These are phyloP conservation scores for Posidonia australis DNA, from an alignment of 106 monocot species.

Conservation along the genomic window DNA sequence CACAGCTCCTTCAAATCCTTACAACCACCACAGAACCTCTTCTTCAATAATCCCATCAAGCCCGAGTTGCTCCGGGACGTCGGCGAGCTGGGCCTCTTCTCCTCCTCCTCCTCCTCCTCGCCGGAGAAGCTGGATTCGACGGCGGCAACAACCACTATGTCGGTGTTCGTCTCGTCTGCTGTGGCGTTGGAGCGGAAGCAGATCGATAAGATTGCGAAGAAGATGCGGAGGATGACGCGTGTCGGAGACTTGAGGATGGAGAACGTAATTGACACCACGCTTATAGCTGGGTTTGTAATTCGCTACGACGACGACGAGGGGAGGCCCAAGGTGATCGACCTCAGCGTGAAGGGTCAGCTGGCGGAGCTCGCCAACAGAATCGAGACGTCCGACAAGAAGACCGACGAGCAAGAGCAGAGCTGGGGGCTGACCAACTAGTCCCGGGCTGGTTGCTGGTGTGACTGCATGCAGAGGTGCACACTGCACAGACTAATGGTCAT, in stretches of 20 bases:
- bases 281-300: conserved; percentile 88
- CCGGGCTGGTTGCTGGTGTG: too few relatives aligned
- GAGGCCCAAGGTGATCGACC: conserved; percentile 44
- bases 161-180: conserved; percentile 56
- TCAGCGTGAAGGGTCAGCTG: conserved; percentile 78
- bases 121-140: not conserved
- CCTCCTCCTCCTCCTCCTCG: not conserved
- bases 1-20: not conserved
- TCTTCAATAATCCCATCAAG: conserved; percentile 2
- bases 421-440: not conserved
- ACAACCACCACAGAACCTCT: not conserved
- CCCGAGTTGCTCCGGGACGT: not conserved
- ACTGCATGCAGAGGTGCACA: too few relatives aligned
- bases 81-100: conserved; percentile 1
- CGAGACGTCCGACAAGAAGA: conserved; percentile 44
- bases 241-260: conserved; percentile 49
- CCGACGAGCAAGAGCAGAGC: conserved; percentile 5
- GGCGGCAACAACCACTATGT: not conserved
- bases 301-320: conserved; percentile 42
- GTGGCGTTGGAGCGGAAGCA: conserved; percentile 58
- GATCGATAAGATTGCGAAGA: conserved; percentile 53
- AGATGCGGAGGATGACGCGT: conserved; percentile 76
- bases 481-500: too few relatives aligned
- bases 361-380: conserved; percentile 40
- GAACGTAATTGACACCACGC: conserved; percentile 51